Evolutionary conservation across 2,329 filamentous ascomycete species (phyloP).

Genomic region (Calonectria henricotiae): DNA sequence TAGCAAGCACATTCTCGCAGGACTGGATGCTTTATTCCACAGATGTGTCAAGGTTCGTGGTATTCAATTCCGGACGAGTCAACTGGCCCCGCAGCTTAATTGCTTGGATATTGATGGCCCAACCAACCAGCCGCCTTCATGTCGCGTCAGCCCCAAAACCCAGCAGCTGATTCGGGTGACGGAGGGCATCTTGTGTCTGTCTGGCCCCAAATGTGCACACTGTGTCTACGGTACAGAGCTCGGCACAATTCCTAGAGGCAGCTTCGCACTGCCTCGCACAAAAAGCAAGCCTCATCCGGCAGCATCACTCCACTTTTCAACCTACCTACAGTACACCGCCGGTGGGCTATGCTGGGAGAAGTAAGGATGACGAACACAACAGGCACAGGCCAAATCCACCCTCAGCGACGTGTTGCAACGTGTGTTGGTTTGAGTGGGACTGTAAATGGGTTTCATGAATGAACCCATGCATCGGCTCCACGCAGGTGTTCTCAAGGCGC

Average conservation of each 20-base stretch:
- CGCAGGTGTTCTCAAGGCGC: background rate
- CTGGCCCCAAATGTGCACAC: background rate
- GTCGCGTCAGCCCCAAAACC: conserved; percentile 1
- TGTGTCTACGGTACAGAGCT: background rate
- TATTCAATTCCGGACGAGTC: background rate
- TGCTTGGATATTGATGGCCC: background rate
- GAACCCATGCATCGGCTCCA: background rate
- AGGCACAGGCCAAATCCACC: background rate
- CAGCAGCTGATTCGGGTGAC: background rate
- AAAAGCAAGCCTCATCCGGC: background rate
- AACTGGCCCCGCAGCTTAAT: background rate
- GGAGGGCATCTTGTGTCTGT: background rate
- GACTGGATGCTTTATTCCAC: background rate
- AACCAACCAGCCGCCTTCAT: background rate
- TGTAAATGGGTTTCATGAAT: background rate
- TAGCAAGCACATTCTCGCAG: background rate
- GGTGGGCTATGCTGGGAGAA: conserved; percentile 4
- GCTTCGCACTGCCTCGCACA: background rate
- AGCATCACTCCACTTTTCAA: background rate
- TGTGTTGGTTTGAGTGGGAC: background rate
- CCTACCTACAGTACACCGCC: conserved; percentile 1
- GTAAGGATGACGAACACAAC: background rate
- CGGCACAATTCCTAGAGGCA: background rate
- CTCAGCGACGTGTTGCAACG: conserved; percentile 4
- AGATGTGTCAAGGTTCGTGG: background rate